Base-by-base conservation (phyloP, 805 yeast genomes). In the Saccharomycopsis sp. region DNA sequence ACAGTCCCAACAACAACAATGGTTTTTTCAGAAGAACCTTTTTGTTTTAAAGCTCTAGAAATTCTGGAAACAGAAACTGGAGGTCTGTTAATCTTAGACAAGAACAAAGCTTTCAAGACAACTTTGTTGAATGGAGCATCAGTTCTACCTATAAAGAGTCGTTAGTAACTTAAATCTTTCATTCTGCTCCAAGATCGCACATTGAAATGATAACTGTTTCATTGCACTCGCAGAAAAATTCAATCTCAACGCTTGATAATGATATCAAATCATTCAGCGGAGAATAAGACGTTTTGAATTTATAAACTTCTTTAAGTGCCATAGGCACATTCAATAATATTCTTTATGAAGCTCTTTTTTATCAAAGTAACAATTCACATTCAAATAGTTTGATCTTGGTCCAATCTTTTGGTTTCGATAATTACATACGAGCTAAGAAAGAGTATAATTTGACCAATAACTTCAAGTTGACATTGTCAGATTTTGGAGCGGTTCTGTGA, bases 401-500 rank as follows among this genome's bases (percentile, higher is more conserved):
- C n/a, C n/a, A n/a, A n/a, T 23, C 26, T 10, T 8, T 10, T 23
- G 6, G 10, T 23, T 23, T 8, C 6, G 10, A 23, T 28, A 10
- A 37, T 36, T 69, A 85, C 95, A 71, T 84, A 85, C 98, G 96
- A 75, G 97, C 95, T 73, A 92, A 79, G 94, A 86, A 92, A 67
- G 96, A 72, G 86, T 88, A 92, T 62, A 92, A 77, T 82, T 89
- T 89, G 70, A 89, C 97, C 72, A 92, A 82, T 67, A 92, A 73
- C 73, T 82, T 83, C 74, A 92, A 77, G 96, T 92, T 92, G 74
- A 88, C 96, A 69, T 92, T 92, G 75, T 92, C 95, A 57, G 97
- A 89, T 79, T 86, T 86, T 75, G 98, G 99, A 72, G 96, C 96
- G 67, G 81, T 73, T 76, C 99, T 87, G 86, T 86, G 95, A 72